phyloP scores from a whole-genome alignment of 2,329 filamentous ascomycete genomes.

The Aspergillus arachidicola region DNA sequence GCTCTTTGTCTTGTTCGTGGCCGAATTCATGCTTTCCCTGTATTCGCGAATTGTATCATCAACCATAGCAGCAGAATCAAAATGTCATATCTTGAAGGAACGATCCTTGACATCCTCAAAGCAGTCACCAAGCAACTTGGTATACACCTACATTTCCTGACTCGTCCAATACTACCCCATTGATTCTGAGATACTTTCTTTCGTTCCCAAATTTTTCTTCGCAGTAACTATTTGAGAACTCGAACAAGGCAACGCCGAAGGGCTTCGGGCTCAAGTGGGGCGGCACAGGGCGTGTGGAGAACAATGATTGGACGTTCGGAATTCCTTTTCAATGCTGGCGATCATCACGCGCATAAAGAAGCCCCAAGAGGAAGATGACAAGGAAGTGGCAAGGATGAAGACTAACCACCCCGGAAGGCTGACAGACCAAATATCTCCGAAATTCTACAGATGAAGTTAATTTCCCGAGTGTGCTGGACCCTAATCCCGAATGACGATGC shows the following conservation, averaged over 20 bases:
- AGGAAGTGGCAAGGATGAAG: too few relatives aligned
- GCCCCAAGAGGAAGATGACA: too few relatives aligned
- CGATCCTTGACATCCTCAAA: neutral
- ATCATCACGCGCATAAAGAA: too few relatives aligned
- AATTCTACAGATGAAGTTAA: neutral
- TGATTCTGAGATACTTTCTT: accelerated
- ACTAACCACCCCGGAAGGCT: neutral
- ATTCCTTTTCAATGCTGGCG: neutral
- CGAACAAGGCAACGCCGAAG: too few relatives aligned
- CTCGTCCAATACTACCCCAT: too few relatives aligned
- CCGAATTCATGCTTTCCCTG: neutral
- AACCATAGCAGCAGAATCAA: neutral
- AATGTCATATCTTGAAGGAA: neutral
- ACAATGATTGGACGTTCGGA: neutral
- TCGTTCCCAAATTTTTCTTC: too few relatives aligned
- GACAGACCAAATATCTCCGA: neutral
- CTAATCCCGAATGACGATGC: neutral
- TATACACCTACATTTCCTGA: too few relatives aligned
- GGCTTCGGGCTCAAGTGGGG: too few relatives aligned
- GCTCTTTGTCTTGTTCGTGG: neutral
- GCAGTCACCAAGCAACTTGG: neutral
- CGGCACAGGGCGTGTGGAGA: too few relatives aligned
- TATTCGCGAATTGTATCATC: neutral
- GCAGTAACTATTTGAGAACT: too few relatives aligned
- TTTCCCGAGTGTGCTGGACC: neutral